Conservation (phyloP, 1,284 basidiomycete species). For the Ganoderma boninense region DNA sequence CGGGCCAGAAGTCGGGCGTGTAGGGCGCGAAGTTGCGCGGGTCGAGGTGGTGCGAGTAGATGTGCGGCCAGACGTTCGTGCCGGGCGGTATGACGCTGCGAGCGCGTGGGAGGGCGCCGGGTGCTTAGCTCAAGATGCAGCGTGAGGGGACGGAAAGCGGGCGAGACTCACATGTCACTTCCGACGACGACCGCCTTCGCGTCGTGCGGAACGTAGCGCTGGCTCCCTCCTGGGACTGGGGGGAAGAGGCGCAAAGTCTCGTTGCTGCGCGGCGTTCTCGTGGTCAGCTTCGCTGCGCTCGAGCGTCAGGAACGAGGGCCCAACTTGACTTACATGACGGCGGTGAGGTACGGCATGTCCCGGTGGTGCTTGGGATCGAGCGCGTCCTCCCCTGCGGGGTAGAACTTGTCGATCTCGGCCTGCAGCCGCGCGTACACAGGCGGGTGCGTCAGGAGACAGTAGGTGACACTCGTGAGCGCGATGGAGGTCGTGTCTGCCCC, state of each 20-base stretch:
- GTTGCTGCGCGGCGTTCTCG: constrained; percentile 49
- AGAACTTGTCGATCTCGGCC: constrained; percentile 40
- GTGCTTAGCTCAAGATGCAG: too few relatives aligned
- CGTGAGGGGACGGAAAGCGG: too few relatives aligned
- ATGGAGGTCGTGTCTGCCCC: constrained; percentile 44
- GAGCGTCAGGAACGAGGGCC: too few relatives aligned
- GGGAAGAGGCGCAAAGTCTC: constrained; percentile 66
- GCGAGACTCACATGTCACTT: constrained; percentile 2
- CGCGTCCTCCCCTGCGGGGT: constrained; percentile 36
- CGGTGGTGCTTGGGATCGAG: constrained; percentile 33
- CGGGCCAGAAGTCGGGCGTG: constrained; percentile 15
- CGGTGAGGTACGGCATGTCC: constrained; percentile 42
- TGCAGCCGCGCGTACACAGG: constrained; percentile 33
- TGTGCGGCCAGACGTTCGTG: constrained; percentile 13
- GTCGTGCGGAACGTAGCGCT: constrained; percentile 47
- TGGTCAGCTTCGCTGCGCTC: neutral
- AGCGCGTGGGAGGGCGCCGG: too few relatives aligned
- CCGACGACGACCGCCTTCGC: neutral
- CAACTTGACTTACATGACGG: constrained; percentile 9
- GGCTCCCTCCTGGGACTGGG: constrained; percentile 58
- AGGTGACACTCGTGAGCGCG: constrained; percentile 34
- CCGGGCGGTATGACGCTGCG: constrained; percentile 10
- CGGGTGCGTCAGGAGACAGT: constrained; percentile 33
- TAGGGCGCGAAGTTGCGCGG: constrained; percentile 15
- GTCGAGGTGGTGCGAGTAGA: constrained; percentile 18